A percentile compares a stretch with the other conserved stretches of the same genome.
phyloP scores from a whole-genome alignment of 2,329 filamentous ascomycete genomes.

The Curvularia sp. region DNA sequence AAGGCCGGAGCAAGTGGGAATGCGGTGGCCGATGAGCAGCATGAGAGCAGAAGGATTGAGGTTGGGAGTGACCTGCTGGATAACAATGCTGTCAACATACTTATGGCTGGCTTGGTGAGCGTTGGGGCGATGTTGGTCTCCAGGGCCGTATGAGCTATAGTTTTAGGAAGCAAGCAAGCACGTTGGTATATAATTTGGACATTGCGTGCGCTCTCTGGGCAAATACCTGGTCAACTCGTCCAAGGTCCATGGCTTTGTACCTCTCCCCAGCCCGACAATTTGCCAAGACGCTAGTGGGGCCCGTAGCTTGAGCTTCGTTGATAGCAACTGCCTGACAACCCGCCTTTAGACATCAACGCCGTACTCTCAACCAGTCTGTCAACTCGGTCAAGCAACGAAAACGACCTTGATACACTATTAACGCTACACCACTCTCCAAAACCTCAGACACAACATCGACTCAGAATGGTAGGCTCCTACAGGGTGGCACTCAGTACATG shows the following conservation, averaged over 20 bases:
- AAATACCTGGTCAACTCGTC: too few species aligned
- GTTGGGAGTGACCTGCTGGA: slow-evolving; percentile 77
- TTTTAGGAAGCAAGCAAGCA: slow-evolving; percentile 32
- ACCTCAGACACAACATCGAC: not conserved
- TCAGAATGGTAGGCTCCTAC: slow-evolving; percentile 25
- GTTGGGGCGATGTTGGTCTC: slow-evolving; percentile 71
- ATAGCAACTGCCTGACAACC: slow-evolving; percentile 18
- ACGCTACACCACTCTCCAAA: not conserved
- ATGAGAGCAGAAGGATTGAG: slow-evolving; percentile 62
- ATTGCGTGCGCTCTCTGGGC: too few species aligned
- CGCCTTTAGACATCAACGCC: slow-evolving; percentile 8
- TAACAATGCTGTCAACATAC: slow-evolving; percentile 94
- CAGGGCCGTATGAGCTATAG: slow-evolving; percentile 42
- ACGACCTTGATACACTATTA: not conserved
- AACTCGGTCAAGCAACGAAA: not conserved
- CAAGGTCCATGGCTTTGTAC: too few species aligned
- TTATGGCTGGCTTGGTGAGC: slow-evolving; percentile 87
- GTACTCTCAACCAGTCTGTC: not conserved
- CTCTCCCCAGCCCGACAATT: too few species aligned
- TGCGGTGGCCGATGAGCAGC: slow-evolving; percentile 45
- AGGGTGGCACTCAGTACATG: slow-evolving; percentile 7
- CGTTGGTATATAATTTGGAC: not conserved
- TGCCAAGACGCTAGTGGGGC: slow-evolving; percentile 38
- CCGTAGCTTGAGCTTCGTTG: slow-evolving; percentile 31
- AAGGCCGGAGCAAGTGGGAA: slow-evolving; percentile 35